Conservation (phyloP, 345 rosid species). For the Gossypium arboreum region DNA sequence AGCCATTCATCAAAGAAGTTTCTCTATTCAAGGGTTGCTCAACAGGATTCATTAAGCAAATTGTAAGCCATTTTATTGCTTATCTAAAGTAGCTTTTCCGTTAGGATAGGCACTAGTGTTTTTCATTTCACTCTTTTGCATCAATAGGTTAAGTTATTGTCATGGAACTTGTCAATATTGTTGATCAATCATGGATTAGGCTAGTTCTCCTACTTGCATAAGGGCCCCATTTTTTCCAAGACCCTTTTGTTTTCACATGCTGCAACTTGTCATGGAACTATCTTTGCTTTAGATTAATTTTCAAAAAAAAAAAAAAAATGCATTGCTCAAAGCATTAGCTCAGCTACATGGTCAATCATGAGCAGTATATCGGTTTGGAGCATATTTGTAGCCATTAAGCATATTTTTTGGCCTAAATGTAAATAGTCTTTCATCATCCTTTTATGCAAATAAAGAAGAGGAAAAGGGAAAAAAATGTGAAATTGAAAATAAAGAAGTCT, state of each 20-base stretch:
- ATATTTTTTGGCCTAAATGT: neutral
- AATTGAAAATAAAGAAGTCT: no score
- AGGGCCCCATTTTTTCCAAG: neutral
- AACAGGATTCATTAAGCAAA: slow-evolving; percentile 67
- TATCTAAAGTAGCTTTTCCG: neutral
- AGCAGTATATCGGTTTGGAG: neutral
- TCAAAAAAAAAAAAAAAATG: neutral
- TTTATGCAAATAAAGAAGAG: neutral
- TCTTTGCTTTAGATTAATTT: neutral
- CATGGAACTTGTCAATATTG: neutral
- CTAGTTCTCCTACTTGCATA: neutral
- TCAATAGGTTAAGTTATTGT: neutral
- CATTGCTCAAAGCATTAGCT: neutral
- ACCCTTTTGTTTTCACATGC: neutral
- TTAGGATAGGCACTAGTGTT: neutral
- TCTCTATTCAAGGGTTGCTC: slow-evolving; percentile 74
- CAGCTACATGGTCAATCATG: neutral
- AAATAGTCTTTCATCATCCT: neutral
- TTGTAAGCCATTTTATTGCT: slow-evolving; percentile 44
- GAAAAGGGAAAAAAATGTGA: no score
- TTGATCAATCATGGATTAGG: slow-evolving; percentile 3
- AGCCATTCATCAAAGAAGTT: slow-evolving; percentile 60
- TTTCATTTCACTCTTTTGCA: neutral
- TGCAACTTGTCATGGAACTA: neutral
- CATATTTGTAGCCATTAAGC: neutral